Conservation (phyloP, 139 green algal species). For the Zygnema cylindricum region DNA sequence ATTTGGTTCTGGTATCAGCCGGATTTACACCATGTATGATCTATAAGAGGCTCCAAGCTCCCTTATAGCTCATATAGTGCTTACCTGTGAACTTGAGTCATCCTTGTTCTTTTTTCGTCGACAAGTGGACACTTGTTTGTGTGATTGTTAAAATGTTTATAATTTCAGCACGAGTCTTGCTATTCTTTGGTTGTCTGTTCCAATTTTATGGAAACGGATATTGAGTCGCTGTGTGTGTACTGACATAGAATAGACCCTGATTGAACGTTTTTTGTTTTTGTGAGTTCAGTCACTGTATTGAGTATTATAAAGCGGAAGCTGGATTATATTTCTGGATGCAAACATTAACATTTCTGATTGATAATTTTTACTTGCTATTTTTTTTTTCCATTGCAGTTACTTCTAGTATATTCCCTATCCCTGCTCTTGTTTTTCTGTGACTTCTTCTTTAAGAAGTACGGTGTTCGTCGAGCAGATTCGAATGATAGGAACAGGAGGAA, state of each 20-base stretch:
- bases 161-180: too few relatives aligned
- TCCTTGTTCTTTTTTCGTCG: too few relatives aligned
- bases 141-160: too few relatives aligned
- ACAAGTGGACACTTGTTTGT: too few relatives aligned
- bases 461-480: background rate
- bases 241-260: background rate
- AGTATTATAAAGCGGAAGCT: background rate
- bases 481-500: background rate
- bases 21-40: too few relatives aligned
- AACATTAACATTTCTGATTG: background rate
- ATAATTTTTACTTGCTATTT: background rate
- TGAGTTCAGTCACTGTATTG: background rate
- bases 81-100: too few relatives aligned
- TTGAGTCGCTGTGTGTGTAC: background rate
- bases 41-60: too few relatives aligned
- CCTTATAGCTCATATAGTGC: too few relatives aligned
- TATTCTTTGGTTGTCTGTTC: too few relatives aligned
- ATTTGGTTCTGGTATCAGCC: too few relatives aligned
- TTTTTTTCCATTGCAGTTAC: conserved; percentile 36
- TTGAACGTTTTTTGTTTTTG: background rate
- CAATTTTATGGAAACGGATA: too few relatives aligned
- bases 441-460: conserved; percentile 45
- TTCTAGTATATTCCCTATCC: conserved; percentile 52
- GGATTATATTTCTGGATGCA: background rate
- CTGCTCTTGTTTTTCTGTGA: conserved; percentile 44